Evolutionary conservation across 2,329 filamentous ascomycete genomes (phyloP), one percentile per base, ranked within the genome.

Genomic region (Trichoderma arundinaceum): DNA sequence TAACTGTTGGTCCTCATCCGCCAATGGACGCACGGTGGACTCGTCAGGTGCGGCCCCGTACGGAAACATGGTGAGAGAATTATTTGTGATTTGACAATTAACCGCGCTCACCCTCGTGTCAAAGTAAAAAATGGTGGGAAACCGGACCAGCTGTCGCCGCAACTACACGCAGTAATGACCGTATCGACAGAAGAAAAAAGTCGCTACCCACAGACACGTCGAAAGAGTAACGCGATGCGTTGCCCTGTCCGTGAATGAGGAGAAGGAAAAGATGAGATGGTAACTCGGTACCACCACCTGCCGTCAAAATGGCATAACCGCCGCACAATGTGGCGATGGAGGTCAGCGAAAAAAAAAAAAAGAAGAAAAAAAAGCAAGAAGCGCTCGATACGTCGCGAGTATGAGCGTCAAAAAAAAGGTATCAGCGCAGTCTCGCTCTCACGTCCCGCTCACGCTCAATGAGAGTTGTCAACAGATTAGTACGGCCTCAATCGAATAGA

Each of bases 1-100:
- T 22, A 77, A 70, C 51, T 78, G 77, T 67, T 78, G 77, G 66
- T 79, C 77, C 53, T 79, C 77, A 7, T 79, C 77, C 39, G 74
- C 67, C 61, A 79, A 66, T n/a, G 76, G 73, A 56, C 76, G 75
- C 65, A 77, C 71, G 66, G 70, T 73, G 67, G 72, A 70, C 57
- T 79, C 77, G 43, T 79, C 77, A 2, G 66, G 66, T 58, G 73
- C 72, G 51, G 70, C 69, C 56, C 69, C 72, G 67, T 74, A 77
- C 13, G 74, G 73, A 65, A 78, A 77, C 77, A 79, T 79, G 63
- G 39, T 49, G 65, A 9, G 44, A 35, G 10, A 41, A 35, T 57
- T 19, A 52, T 51, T 28, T 35, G 22, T 58, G 43, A 32, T 52
- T 46, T 33, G 38, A 43, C 28, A 19, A 58, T 49, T 59, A 33